phyloP scores from a whole-genome alignment of 116 monocot genomes.

The Zostera marina region DNA sequence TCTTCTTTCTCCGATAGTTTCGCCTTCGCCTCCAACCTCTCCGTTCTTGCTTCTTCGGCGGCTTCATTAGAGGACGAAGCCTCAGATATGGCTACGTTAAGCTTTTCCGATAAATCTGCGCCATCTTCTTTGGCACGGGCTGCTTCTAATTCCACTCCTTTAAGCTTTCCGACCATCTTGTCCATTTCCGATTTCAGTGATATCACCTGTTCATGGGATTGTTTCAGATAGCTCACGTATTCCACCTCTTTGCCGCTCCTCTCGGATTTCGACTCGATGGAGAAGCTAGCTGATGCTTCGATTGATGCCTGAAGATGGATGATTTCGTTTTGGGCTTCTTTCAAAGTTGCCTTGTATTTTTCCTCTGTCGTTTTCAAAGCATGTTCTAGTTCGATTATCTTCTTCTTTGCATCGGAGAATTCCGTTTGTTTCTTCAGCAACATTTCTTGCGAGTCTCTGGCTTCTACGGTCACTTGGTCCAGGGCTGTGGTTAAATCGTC shows the following conservation, averaged over 20 bases:
- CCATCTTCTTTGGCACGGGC: conserved; percentile 30
- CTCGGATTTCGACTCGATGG: conserved; percentile 20
- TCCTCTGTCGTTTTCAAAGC: conserved; percentile 14
- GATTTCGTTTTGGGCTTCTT: conserved; percentile 49
- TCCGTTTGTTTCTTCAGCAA: conserved; percentile 36
- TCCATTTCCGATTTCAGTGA: conserved; percentile 26
- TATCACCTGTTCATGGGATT: conserved; percentile 37
- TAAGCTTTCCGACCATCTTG: conserved; percentile 13
- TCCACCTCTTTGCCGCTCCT: conserved; percentile 41
- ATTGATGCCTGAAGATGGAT: conserved; percentile 19
- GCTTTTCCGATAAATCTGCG: conserved; percentile 16
- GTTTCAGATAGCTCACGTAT: conserved; percentile 20
- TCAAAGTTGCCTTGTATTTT: conserved; percentile 32
- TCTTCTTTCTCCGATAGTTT: conserved; percentile 51
- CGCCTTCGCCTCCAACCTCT: conserved; percentile 37
- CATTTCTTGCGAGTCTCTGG: conserved; percentile 44
- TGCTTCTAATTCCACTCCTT: conserved; percentile 25
- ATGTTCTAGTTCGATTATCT: conserved; percentile 34
- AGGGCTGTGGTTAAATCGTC: conserved; percentile 54
- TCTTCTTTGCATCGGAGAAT: conserved; percentile 22
- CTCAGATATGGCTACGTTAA: conserved; percentile 31
- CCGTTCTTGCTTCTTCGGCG: conserved; percentile 23
- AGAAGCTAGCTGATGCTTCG: conserved; percentile 31
- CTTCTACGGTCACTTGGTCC: conserved; percentile 50
- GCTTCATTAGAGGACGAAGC: conserved; percentile 18